These are phyloP conservation scores for Thalassia testudinum DNA, from an alignment of 116 monocot species.

Conservation along the genomic window DNA sequence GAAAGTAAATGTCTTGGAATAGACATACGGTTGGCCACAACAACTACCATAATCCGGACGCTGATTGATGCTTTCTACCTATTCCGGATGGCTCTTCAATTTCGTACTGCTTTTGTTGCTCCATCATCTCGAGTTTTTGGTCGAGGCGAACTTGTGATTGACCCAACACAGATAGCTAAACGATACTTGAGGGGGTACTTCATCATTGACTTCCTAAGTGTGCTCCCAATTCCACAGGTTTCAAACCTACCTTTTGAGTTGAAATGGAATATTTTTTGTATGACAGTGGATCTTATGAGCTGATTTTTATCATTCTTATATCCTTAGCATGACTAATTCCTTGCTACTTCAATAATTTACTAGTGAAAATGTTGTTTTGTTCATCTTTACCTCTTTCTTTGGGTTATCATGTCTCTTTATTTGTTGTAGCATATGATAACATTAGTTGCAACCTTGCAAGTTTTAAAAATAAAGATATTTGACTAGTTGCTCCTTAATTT, in stretches of 20 bases:
- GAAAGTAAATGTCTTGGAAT: conserved; percentile 41
- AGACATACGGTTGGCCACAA: conserved; percentile 33
- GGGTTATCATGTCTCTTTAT: too few relatives aligned
- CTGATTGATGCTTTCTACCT: conserved; percentile 40
- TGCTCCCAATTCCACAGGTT: conserved; percentile 77
- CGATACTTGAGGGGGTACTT: conserved; percentile 43
- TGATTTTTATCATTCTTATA: too few relatives aligned
- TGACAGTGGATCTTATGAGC: too few relatives aligned
- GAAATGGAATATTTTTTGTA: too few relatives aligned
- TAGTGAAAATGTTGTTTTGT: too few relatives aligned
- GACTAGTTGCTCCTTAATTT: too few relatives aligned
- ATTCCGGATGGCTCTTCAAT: conserved; percentile 35
- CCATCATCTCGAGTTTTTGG: conserved; percentile 63
- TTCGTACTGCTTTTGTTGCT: conserved; percentile 52
- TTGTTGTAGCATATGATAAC: too few relatives aligned
- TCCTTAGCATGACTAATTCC: too few relatives aligned
- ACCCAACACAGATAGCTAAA: conserved; percentile 32
- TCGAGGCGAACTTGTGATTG: conserved; percentile 64
- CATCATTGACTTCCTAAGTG: conserved; percentile 42
- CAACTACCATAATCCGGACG: conserved; percentile 27
- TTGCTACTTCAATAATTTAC: too few relatives aligned
- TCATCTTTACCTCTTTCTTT: too few relatives aligned
- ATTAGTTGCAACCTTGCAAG: too few relatives aligned
- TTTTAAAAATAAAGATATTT: too few relatives aligned
- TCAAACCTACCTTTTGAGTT: neutral